Conservation (phyloP, 23 red algal species). For the Gracilaria gracilis region DNA sequence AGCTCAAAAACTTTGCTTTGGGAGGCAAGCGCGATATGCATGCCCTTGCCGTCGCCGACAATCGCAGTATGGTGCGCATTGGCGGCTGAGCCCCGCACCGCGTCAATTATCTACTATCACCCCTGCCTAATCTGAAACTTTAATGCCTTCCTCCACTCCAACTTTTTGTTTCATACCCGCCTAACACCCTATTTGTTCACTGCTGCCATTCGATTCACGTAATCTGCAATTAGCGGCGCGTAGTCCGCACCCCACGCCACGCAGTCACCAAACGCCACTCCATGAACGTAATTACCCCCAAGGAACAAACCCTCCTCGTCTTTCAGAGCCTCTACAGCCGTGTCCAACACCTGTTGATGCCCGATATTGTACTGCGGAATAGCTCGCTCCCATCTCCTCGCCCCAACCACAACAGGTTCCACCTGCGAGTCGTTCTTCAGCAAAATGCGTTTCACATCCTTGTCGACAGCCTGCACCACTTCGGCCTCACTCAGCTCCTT, state of each 20-base stretch:
- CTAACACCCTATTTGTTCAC: neutral
- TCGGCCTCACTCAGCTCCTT: constrained; percentile 68
- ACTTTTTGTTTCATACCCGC: too few relatives aligned
- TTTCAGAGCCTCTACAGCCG: constrained; percentile 30
- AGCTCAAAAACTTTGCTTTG: constrained; percentile 76
- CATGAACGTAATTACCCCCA: constrained; percentile 90
- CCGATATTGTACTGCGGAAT: constrained; percentile 93
- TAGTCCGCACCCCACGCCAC: constrained; percentile 84
- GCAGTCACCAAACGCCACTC: constrained; percentile 98
- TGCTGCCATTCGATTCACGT: neutral
- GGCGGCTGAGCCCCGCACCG: constrained; percentile 46
- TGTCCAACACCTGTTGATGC: constrained; percentile 52
- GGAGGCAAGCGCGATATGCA: constrained; percentile 75
- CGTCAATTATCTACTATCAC: neutral
- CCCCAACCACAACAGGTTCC: constrained; percentile 81
- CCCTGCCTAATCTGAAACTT: neutral
- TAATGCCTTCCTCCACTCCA: neutral
- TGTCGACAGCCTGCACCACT: constrained; percentile 75
- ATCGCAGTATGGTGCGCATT: constrained; percentile 87
- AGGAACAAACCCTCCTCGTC: constrained; percentile 78
- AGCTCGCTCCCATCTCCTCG: constrained; percentile 83
- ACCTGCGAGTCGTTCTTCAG: constrained; percentile 60
- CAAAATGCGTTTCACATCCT: constrained; percentile 84
- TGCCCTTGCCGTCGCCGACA: constrained; percentile 51
- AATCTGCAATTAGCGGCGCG: constrained; percentile 57